These are phyloP conservation scores for Cadophora luteo-olivacea DNA, from an alignment of 2,329 filamentous ascomycete species.

Conservation along the genomic window DNA sequence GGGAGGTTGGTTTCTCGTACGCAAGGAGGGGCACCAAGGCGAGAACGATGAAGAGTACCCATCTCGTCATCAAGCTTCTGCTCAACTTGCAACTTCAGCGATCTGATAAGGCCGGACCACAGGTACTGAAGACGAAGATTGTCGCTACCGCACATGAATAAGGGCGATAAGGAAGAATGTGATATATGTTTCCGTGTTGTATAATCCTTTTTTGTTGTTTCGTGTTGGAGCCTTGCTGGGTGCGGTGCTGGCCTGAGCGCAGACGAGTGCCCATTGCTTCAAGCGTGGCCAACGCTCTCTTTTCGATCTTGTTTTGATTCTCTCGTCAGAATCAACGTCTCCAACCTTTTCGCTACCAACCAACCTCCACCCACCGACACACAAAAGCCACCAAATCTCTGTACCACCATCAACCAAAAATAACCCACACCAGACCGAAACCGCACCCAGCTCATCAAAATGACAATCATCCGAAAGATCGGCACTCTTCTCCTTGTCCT, in stretches of 20 bases:
- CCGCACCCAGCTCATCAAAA: not conserved
- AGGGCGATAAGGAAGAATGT: too few relatives aligned
- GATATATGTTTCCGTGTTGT: too few relatives aligned
- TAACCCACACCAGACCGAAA: not conserved
- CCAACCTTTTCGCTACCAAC: not conserved
- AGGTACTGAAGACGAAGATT: too few relatives aligned
- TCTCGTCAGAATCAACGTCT: not conserved
- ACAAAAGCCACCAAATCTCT: not conserved
- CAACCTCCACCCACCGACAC: not conserved
- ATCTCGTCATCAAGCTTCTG: not conserved
- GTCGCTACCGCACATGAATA: too few relatives aligned
- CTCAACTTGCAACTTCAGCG: not conserved
- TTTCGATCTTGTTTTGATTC: not conserved
- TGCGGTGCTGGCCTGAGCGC: too few relatives aligned
- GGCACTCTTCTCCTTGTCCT: not conserved
- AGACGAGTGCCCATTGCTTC: not conserved
- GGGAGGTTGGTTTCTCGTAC: not conserved
- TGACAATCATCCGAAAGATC: not conserved
- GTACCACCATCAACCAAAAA: not conserved
- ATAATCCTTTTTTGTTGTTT: too few relatives aligned
- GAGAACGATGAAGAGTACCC: not conserved
- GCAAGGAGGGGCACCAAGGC: not conserved
- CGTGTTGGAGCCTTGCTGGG: too few relatives aligned
- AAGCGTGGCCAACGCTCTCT: not conserved
- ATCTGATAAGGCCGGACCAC: too few relatives aligned